phyloP scores from a whole-genome alignment of 164 flowering plant genomes.

The Tinospora cordifolia region DNA sequence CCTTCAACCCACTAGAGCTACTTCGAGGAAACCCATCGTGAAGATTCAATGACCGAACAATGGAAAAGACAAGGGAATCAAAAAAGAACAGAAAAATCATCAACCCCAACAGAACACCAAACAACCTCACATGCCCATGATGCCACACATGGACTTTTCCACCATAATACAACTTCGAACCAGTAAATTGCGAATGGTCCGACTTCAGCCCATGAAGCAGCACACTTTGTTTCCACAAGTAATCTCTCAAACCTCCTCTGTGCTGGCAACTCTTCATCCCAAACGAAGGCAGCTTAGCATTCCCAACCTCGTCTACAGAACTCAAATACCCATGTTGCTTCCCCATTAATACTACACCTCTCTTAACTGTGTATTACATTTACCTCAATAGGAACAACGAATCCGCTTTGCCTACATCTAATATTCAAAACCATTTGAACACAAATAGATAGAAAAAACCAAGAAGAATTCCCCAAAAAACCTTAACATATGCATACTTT shows the following conservation, averaged over 20 bases:
- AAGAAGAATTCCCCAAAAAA: slow-evolving; percentile 4
- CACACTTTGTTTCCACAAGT: slow-evolving; percentile 30
- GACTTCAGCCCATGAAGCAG: slow-evolving; percentile 39
- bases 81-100: slow-evolving; percentile 47
- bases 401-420: not conserved
- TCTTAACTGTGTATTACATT: too few species aligned
- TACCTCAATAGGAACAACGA: not conserved
- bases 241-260: slow-evolving; percentile 17
- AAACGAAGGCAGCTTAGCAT: slow-evolving; percentile 22
- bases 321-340: slow-evolving; percentile 36
- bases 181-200: slow-evolving; percentile 28
- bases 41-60: slow-evolving; percentile 37
- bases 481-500: not conserved
- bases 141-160: slow-evolving; percentile 48
- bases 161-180: slow-evolving; percentile 29
- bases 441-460: not conserved
- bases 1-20: slow-evolving; percentile 29
- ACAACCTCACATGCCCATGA: slow-evolving; percentile 37
- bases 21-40: slow-evolving; percentile 19
- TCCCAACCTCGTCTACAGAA: not conserved
- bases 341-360: slow-evolving; percentile 32
- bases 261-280: slow-evolving; percentile 41
- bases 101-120: slow-evolving; percentile 38
- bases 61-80: slow-evolving; percentile 61
- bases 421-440: not conserved